Conservation (phyloP, 371 early-diverging fungal genomes). For the Mortierella sp. region DNA sequence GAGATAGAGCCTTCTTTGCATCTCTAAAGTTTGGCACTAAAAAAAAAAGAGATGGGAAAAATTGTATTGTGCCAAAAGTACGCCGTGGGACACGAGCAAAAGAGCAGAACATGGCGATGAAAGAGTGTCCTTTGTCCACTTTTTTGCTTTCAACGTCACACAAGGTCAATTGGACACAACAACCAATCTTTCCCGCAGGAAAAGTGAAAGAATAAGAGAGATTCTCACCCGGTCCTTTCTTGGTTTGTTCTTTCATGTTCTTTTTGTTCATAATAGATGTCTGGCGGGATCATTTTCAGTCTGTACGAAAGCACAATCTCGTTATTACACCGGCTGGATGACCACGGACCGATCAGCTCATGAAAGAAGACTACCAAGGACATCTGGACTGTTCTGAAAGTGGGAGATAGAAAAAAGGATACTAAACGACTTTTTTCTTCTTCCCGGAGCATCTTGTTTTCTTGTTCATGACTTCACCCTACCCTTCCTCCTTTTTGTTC, state of each 20-base stretch:
- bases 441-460: neutral
- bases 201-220: neutral
- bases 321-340: slow-evolving; percentile 28
- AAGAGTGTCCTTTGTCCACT: neutral
- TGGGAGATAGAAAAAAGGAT: neutral
- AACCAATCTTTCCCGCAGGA: slow-evolving; percentile 2
- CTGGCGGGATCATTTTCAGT: slow-evolving; percentile 95
- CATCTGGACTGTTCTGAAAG: neutral
- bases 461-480: neutral
- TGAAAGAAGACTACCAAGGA: neutral
- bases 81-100: slow-evolving; percentile 7
- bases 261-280: slow-evolving; percentile 69
- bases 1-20: neutral
- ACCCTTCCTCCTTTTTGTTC: neutral
- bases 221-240: neutral
- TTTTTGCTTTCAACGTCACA: slow-evolving; percentile 2
- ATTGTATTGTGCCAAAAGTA: slow-evolving; percentile 7
- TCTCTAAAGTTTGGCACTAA: neutral
- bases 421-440: neutral
- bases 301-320: slow-evolving; percentile 79
- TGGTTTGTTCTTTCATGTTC: neutral
- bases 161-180: neutral
- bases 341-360: slow-evolving; percentile 27
- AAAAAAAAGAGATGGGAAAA: neutral
- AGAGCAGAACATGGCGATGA: neutral